A percentile compares a stretch with the other conserved stretches of the same genome.
These are phyloP conservation scores for Fusarium dimerum DNA, from an alignment of 2,329 filamentous ascomycete genomes.

Conservation along the genomic window DNA sequence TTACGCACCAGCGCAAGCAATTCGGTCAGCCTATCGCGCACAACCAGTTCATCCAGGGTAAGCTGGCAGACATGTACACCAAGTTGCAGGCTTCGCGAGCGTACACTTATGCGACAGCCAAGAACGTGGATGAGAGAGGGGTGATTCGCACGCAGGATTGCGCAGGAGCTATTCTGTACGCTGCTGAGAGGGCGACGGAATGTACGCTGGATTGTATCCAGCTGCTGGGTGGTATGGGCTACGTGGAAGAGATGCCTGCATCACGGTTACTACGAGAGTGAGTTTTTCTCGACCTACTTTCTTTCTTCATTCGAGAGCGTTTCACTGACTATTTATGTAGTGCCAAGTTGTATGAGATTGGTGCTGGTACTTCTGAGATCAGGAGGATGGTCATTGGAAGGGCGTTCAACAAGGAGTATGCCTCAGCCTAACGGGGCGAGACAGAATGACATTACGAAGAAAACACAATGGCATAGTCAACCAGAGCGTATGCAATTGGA, in stretches of 20 bases:
- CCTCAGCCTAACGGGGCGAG: conserved; percentile 29
- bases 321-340: conserved; percentile 40
- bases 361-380: conserved; percentile 93
- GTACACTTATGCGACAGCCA: conserved; percentile 85
- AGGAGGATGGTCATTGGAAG: conserved; percentile 92
- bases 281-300: conserved; percentile 27
- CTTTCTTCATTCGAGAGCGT: neutral
- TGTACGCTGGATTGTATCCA: conserved; percentile 87
- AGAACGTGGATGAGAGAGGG: conserved; percentile 74
- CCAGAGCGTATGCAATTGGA: no score
- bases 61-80: conserved; percentile 96
- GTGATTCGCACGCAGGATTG: conserved; percentile 85
- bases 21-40: conserved; percentile 85
- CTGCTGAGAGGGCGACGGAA: conserved; percentile 87
- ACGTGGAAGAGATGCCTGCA: conserved; percentile 92
- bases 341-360: conserved; percentile 89
- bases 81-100: conserved; percentile 81
- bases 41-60: conserved; percentile 91
- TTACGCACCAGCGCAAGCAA: conserved; percentile 85
- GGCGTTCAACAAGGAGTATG: conserved; percentile 86
- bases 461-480: no score
- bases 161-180: conserved; percentile 90
- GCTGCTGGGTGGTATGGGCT: conserved; percentile 91
- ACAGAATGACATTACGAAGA: neutral
- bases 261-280: conserved; percentile 77